These are phyloP conservation scores for Verruconis gallopava DNA, from an alignment of 2,329 filamentous ascomycete species.

Conservation along the genomic window DNA sequence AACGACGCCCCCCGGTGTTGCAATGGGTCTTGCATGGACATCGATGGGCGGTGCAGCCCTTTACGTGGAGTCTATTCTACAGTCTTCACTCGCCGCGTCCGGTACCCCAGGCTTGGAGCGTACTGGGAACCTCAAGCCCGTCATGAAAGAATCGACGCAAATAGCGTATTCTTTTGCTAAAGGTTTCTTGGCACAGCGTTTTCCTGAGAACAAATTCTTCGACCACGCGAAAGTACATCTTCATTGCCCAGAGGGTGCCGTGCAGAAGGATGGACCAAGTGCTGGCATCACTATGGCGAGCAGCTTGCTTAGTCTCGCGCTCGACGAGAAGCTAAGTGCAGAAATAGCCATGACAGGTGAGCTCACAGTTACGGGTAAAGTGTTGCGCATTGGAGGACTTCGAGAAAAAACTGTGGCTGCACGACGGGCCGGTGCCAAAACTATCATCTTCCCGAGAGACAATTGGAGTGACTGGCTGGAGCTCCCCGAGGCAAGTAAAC, in stretches of 20 bases:
- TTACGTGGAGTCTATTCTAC: slow-evolving; percentile 93
- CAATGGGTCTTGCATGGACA: slow-evolving; percentile 97
- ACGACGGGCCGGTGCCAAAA: slow-evolving; percentile 79
- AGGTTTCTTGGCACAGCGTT: slow-evolving; percentile 69
- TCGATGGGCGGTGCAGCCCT: slow-evolving; percentile 91
- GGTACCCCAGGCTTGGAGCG: slow-evolving; percentile 74
- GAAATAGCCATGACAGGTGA: slow-evolving; percentile 97
- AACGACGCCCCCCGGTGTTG: slow-evolving; percentile 79
- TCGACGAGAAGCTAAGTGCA: slow-evolving; percentile 66
- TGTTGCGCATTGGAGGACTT: slow-evolving; percentile 83
- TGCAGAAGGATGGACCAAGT: slow-evolving; percentile 69
- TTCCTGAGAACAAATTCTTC: slow-evolving; percentile 87
- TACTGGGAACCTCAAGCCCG: slow-evolving; percentile 85
- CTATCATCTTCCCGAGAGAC: slow-evolving; percentile 87
- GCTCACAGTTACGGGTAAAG: slow-evolving; percentile 91
- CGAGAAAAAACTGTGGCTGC: slow-evolving; percentile 97
- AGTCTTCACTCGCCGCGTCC: slow-evolving; percentile 60
- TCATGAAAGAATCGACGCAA: slow-evolving; percentile 95
- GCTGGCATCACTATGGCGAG: slow-evolving; percentile 99
- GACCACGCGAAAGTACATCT: slow-evolving; percentile 90
- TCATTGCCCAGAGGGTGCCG: slow-evolving; percentile 91
- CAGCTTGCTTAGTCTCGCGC: slow-evolving; percentile 69
- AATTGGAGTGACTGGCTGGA: slow-evolving; percentile 97
- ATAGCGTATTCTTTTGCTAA: slow-evolving; percentile 97
- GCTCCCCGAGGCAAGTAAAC: slow-evolving; percentile 69